Evolutionary conservation across 306 rosid genomes (phyloP), one percentile per base, ranked within the genome.

Genomic region (Glycine tomentella): DNA sequence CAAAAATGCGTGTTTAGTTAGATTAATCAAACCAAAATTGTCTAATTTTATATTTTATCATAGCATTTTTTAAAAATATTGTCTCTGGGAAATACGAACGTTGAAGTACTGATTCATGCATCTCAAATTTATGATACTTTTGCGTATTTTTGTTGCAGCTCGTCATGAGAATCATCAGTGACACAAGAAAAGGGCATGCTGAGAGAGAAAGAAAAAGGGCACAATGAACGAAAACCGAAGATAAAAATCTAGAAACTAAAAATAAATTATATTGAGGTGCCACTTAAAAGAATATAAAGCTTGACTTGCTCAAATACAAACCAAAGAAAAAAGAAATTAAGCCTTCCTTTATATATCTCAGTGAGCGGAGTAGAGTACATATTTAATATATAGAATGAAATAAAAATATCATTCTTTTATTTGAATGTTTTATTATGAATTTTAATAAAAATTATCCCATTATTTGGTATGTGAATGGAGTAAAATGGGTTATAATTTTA

Each of bases 81-180:
- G 7, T 0, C n/a, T 16, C 10, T 17, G 5, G 17, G 5, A 57
- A 57, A 16, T 25, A 25, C 31, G 31, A 25, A 25, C 31, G 1
- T 25, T 40, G 38, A 68, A 25, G 31, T 25, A 10, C 9, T 9
- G n/a, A 45, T 68, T 68, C 34, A 45, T 45, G 73, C 55, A 44
- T 17, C 73, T 67, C 31, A 40, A 66, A 36, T 65, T 25, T 61
- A 61, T 17, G 38, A 59, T 31, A 9, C n/a, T 40, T 67, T 67
- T 15, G 33, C 4, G 8, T 42, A 44, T 3, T 40, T 15, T 65
- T 65, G 49, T 65, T 13, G 25, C 1, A 38, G 25, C 50, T 65
- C 31, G 13, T 66, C 51, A 7, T 38, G 51, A 40, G 49, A 66
- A 40, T 38, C 69, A 63, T 36, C n/a, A 4, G 71, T 42, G 72